Base-by-base conservation (phyloP, 768 basidiomycete species). In the Auriscalpium vulgare region DNA sequence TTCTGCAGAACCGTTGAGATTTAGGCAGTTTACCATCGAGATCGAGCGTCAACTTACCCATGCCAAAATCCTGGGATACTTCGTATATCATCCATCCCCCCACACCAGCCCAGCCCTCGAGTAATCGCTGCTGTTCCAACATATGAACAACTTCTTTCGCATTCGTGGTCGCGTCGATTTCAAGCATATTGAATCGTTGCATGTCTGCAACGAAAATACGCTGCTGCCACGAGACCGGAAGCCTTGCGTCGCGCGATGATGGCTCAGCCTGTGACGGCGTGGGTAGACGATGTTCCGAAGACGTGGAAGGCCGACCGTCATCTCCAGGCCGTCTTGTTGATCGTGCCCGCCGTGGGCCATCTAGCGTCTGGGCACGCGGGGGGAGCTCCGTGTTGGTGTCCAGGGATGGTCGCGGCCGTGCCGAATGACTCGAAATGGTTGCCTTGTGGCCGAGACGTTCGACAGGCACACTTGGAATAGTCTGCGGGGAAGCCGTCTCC, bases 31-130 rank as follows among this genome's bases (percentile, higher is more conserved):
- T 21, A 21, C 5, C 21, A 10, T 11, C 8, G 45, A 62, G 57
- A 54, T 36, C 7, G n/a, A 17, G n/a, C 49, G 13, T n/a, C 9
- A 14, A 69, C 82, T 55, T 66, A 95, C 94, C 94, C 84, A 95
- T 88, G 56, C 93, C 94, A 66, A 94, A 87, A 65, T 94, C 90
- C 60, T 91, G 87, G 37, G 89, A 89, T 34, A 95, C 70, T 71
- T 98, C 95, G 68, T 81, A 95, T 34, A 98, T 68, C 79, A 94
- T 92, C 90, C 91, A 97, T 7, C 81, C 84, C 5, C 78, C 83
- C n/a, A 69, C 74, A 1, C 80, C 81, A 2, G 70, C 71, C 71
- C 77, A 80, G 47, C 80, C 79, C 45, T 78, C 78, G 46, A 95
- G 69, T 54, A 81, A 78, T 10, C 88, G 89, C 65, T 87, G 82